Percentiles rank a stretch among this genome's conserved stretches.
phyloP scores from a whole-genome alignment of 2,329 filamentous ascomycete genomes.

The Aureobasidium sp. region DNA sequence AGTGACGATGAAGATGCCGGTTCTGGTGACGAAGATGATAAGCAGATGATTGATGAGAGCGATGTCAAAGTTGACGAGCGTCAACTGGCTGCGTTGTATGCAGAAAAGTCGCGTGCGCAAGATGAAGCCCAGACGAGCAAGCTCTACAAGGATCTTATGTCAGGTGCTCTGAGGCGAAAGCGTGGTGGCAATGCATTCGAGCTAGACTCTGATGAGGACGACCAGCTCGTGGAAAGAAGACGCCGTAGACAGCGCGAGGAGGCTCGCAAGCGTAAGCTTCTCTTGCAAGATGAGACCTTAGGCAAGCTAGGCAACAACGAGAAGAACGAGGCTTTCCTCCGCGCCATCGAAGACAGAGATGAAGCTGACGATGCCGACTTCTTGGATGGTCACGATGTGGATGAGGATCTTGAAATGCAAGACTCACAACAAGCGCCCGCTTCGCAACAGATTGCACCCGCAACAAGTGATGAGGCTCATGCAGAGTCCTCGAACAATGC shows the following conservation, averaged over 20 bases:
- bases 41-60: constrained; percentile 82
- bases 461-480: constrained; percentile 3
- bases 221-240: constrained; percentile 65
- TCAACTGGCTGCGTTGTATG: constrained; percentile 77
- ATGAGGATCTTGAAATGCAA: constrained; percentile 34
- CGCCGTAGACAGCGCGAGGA: constrained; percentile 81
- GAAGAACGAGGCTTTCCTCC: constrained; percentile 82
- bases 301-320: constrained; percentile 59
- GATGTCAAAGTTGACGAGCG: constrained; percentile 72
- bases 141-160: constrained; percentile 87
- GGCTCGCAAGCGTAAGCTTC: constrained; percentile 80
- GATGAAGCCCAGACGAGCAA: constrained; percentile 87
- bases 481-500: constrained; percentile 22
- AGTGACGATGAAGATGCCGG: constrained; percentile 79
- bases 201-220: constrained; percentile 77
- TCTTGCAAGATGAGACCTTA: constrained; percentile 82
- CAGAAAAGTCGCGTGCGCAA: constrained; percentile 68
- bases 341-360: constrained; percentile 77
- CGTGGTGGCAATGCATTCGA: constrained; percentile 60
- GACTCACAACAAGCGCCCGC: constrained; percentile 32
- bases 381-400: constrained; percentile 49
- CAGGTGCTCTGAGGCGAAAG: constrained; percentile 77
- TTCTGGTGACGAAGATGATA: constrained; percentile 66
- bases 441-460: neutral
- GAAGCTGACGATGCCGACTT: constrained; percentile 64